Conservation (phyloP, 225 moss, liverwort and hornwort genomes). For the Physcomitrellopsis africana region DNA sequence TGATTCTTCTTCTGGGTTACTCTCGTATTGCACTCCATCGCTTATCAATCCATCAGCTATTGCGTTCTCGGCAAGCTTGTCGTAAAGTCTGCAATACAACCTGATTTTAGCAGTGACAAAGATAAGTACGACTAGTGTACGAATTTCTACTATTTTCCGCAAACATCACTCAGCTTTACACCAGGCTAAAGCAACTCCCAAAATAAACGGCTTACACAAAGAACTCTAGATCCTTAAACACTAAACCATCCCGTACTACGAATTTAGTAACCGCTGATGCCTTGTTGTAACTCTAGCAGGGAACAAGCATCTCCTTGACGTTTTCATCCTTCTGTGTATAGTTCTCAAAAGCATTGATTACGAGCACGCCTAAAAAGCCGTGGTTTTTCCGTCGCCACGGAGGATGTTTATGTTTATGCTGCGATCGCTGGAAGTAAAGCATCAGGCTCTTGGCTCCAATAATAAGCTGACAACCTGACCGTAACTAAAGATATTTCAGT, state of each 20-base stretch:
- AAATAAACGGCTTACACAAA: constrained; percentile 9
- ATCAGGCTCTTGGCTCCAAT: constrained; percentile 19
- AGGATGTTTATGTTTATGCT: background rate
- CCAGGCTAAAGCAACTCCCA: background rate
- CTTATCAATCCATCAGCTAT: constrained; percentile 23
- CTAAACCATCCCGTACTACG: background rate
- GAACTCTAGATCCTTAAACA: background rate
- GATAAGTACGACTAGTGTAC: background rate
- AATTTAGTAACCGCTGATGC: background rate
- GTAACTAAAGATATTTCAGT: background rate
- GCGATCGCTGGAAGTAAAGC: constrained; percentile 3
- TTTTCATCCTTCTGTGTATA: background rate
- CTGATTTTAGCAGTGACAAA: constrained; percentile 13
- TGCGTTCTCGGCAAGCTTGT: constrained; percentile 59
- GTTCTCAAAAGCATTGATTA: background rate
- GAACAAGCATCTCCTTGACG: constrained; percentile 2
- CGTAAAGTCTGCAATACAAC: constrained; percentile 47
- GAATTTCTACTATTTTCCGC: background rate
- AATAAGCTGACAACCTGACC: background rate
- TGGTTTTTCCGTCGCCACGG: background rate
- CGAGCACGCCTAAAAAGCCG: background rate
- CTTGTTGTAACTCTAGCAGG: constrained; percentile 2
- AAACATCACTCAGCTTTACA: constrained; percentile 9
- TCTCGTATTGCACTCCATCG: constrained; percentile 35
- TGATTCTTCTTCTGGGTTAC: constrained; percentile 27